Base-by-base conservation (phyloP, 2,329 filamentous ascomycete genomes). In the Trichothecium roseum region DNA sequence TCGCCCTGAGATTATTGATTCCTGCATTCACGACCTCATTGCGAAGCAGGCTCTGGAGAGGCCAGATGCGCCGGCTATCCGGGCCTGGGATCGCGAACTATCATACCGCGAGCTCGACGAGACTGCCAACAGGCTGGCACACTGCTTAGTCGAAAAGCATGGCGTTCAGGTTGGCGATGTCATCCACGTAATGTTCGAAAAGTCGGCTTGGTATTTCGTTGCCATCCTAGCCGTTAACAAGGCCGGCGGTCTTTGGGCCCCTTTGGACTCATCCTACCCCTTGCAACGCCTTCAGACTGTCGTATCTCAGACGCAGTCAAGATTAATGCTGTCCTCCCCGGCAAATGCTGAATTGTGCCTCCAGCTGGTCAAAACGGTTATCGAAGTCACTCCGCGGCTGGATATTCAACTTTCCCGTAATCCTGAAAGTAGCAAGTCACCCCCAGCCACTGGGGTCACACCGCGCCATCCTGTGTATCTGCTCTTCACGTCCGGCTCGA, bases 81-180 rank as follows among this genome's bases (percentile, higher is more conserved):
- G 59, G 32, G 62, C 62, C 3, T 66, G 62, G 61, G 63, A 66
- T 38, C 62, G 63, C 40, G 12, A 28, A 13, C 16, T 33, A 16
- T 34, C 36, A 13, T 38, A 38, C 18, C 12, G 12, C 12, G 36
- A 34, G 22, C 32, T 38, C 12, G 17, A 34, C 35, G 8, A 15
- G 4, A 17, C 29, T 4, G 17, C 35, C 18, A 31, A 36, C 35
- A 10, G 35, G 5, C 18, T 36, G 16, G 18, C 16, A 10, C 18
- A 30, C 16, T 27, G 28, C 8, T 41, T 46, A 8, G 30, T 38
- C 5, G 32, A 42, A 3, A 13, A n/a, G 4, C 30, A 17, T 17
- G 48, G 50, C 13, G 41, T 56, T 10, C 30, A 38, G 12, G 40
- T 41, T 2, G 52, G 45, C 17, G 37, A 36, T 3, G 28, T 50